Base-by-base conservation (phyloP, 2,329 filamentous ascomycete genomes). In the Mycosphaerelloides madeirae region DNA sequence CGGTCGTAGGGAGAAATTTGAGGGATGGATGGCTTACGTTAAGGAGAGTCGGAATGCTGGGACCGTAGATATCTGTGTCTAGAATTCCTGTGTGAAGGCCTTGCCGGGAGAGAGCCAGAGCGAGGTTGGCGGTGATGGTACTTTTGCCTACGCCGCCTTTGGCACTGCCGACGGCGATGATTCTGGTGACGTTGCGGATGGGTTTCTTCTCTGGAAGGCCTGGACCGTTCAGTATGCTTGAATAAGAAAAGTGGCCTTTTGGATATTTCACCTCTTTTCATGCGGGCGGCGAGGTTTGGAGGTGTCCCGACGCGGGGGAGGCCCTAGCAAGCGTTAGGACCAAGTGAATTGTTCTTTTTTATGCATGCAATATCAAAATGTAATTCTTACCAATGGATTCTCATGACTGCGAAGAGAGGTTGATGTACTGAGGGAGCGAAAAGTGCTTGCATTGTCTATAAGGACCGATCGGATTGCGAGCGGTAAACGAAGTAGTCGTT, bases 101-200 rank as follows among this genome's bases (percentile, higher is more conserved):
- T 44, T 81, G 80, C 32, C 85, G 81, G 2, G 91, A 89, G 62
- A 95, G 87, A 4, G 90, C 81, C 0, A 98, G 75, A 0, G 93
- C 87, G 18, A 98, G 75, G 59, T 98, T 98, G 87, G 87, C 85
- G 47, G 91, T 84, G 34, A 97, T 82, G 6, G 93, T 98, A 56
- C 88, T 95, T 65, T 98, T 98, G 1, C 93, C 93, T 0, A 98
- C 93, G n/a, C 93, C 93, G 2, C 93, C 93, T 64, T 98, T 98
- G 12, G 93, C 93, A 1, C 90, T 97, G 3, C 89, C 95, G 12
- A 98, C 87, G n/a, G 90, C 89, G 47, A 98, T 80, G n/a, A 96
- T 82, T 64, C 95, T 95, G 54, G 81, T 79, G 18, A 98, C 91
- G 64, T 90, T 82, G 19, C 79, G 78, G 56, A 98, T 95, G 56